Conservation (phyloP, 2,329 filamentous ascomycete species). For the Fusarium torulosum region DNA sequence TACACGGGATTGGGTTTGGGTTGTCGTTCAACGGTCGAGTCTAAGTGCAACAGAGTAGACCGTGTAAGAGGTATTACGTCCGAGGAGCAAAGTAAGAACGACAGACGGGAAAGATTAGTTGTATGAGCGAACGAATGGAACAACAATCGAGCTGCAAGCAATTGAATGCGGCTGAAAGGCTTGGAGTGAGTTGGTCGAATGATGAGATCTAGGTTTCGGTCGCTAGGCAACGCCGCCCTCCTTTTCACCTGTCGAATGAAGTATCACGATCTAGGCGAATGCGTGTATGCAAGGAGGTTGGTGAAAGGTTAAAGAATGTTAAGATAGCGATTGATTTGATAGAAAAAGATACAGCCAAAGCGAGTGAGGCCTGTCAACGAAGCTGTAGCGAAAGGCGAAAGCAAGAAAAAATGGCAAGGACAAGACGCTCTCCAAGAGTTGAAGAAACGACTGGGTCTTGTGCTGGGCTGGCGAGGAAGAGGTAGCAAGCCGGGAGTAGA, state of each 20-base stretch:
- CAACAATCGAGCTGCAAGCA: conserved; percentile 15
- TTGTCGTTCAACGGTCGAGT: conserved; percentile 24
- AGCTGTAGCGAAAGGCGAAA: conserved; percentile 36
- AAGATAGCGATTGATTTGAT: conserved; percentile 52
- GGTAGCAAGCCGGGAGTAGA: conserved; percentile 21
- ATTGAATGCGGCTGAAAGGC: conserved; percentile 32
- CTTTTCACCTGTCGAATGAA: conserved; percentile 43
- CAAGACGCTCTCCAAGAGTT: conserved; percentile 42
- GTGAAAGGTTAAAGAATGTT: conserved; percentile 33
- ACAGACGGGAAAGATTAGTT: conserved; percentile 29
- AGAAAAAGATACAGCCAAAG: conserved; percentile 62
- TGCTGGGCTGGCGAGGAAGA: conserved; percentile 40
- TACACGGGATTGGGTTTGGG: conserved; percentile 16
- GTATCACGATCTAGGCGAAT: conserved; percentile 36
- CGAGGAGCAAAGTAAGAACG: conserved; percentile 20
- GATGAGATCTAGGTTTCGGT: conserved; percentile 42
- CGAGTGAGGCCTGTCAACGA: conserved; percentile 66
- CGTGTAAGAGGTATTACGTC: conserved; percentile 10
- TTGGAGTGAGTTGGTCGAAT: conserved; percentile 31
- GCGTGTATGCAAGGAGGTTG: conserved; percentile 29
- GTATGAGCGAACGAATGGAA: conserved; percentile 36
- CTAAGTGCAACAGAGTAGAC: conserved; percentile 21
- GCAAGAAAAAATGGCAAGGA: conserved; percentile 33
- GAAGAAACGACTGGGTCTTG: conserved; percentile 47
- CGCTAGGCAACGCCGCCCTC: conserved; percentile 50